Base-by-base conservation (phyloP, 192 early-diverging fungal genomes). In the Backusella morwellensis region DNA sequence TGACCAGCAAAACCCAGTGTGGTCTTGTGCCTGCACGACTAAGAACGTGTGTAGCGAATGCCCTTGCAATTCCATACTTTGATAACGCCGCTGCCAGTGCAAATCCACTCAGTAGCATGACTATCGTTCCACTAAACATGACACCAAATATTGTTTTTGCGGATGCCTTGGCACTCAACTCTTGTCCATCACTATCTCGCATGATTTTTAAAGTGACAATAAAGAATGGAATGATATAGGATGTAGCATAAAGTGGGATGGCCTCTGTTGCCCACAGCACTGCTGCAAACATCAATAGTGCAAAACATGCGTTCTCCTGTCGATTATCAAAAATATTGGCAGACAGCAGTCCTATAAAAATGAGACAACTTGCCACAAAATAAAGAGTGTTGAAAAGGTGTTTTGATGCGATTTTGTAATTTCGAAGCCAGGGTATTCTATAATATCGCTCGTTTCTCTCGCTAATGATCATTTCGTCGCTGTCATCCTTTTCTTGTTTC, bases 211-310 rank as follows among this genome's bases (percentile, higher is more conserved):
- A 82, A 3, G 83, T 54, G 14, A 94, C 88, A 35, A 92, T 87
- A 6, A 94, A 75, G 54, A 92, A 80, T 0, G 92, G 92, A 35
- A 94, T 87, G 44, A 90, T 72, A 9, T 92, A 76, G n/a, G 91
- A 85, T 7, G 92, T 94, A 5, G 91, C 87, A 76, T 89, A 94
- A 40, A 94, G 82, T 14, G 91, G 92, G 21, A 94, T 82, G 9
- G 86, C 89, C 78, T 92, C 96, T 26, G 92, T 92, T 1, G 95
- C 96, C 96, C 96, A 97, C 35, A 97, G 80, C 42, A 91, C 81
- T 41, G 93, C 94, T 56, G 91, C 92, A 35, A 91, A 91, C 38
- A 97, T 85, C 50, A 97, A 83, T 68, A 97, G 88, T 1, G 93
- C 96, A 84, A 95, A 92, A 83, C 96, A 97, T 34, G 91, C 87